Base-by-base conservation (phyloP, 768 basidiomycete genomes). In the Mycena capillaripes region DNA sequence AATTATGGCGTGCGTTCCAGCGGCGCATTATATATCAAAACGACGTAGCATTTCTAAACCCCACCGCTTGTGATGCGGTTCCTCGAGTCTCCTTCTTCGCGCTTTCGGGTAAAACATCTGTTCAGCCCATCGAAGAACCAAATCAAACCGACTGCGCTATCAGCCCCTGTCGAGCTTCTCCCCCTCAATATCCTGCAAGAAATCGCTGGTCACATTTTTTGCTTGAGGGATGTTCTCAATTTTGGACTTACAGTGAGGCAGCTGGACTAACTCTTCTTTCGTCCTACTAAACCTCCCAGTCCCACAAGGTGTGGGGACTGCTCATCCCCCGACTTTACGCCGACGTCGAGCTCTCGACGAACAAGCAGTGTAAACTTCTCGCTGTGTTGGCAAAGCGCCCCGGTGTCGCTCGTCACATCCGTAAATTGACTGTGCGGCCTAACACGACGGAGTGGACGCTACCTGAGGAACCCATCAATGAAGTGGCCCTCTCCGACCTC, bases 321-420 rank as follows among this genome's bases (percentile, higher is more conserved):
- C 59, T 60, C 50, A 36, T 68, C 9, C 29, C 65, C 4, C 29
- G 46, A 9, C 59, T 72, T 4, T 72, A 65, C 53, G 48, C 64
- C 52, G 46, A 65, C 34, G 65, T 72, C 50, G 66, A 72, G 17
- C 59, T 72, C 42, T 66, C 34, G 58, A 58, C 70, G 29, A 71
- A 67, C 58, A 62, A 55, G 42, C 64, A 72, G 9, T 71, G 70
- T 44, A 71, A 46, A 58, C 10, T 60, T 25, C 40, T 65, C 14
- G n/a, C 23, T 19, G 91, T 91, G 3, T 89, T 97, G 65, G 90
- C 79, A 4, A 78, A 77, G 69, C 77, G 72, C 50, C 81, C 80
- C 34, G 80, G 81, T 34, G 70, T 81, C 21, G 74, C 79, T 12
- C 79, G 74, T 38, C 76, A 82, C 61, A 78, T 85, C 30, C 76